Percentiles rank a stretch among this genome's conserved stretches.
phyloP scores from a whole-genome alignment of 345 rosid species.

The Streptanthus diversifolius region DNA sequence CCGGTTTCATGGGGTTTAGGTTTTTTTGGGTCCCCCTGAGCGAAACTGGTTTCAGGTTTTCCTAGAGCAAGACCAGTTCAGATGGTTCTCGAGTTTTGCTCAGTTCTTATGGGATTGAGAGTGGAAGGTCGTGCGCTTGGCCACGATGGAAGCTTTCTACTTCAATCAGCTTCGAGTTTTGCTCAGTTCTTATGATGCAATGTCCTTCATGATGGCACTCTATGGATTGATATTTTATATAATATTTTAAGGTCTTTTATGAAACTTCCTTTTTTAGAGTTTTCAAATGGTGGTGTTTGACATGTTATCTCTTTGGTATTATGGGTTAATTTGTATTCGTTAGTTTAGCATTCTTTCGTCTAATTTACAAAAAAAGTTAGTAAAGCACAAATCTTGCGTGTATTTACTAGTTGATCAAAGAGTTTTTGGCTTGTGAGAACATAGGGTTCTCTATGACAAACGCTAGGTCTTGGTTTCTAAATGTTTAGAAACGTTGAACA shows the following conservation, averaged over 20 bases:
- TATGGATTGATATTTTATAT: background rate
- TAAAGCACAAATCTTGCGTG: no score
- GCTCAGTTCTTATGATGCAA: no score
- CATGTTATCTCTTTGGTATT: background rate
- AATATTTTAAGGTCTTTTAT: background rate
- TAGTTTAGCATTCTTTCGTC: no score
- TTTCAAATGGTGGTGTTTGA: background rate
- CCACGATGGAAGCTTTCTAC: constrained; percentile 10
- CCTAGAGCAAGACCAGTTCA: constrained; percentile 10
- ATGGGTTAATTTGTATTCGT: background rate
- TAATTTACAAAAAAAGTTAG: no score
- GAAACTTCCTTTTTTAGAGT: background rate
- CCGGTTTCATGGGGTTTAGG: constrained; percentile 31
- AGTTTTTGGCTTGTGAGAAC: background rate
- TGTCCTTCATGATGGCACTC: background rate
- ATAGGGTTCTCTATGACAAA: background rate
- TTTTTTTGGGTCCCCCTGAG: constrained; percentile 14
- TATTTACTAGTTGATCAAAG: background rate
- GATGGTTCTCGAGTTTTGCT: constrained; percentile 22
- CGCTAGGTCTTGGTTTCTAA: background rate
- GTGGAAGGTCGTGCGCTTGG: background rate
- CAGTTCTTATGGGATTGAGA: constrained; percentile 8
- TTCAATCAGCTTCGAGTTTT: constrained; percentile 10
- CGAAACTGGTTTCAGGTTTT: constrained; percentile 5
- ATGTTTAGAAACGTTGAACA: background rate